These are phyloP conservation scores for Coemansia furcata DNA, from an alignment of 192 early-diverging fungal species.

Conservation along the genomic window DNA sequence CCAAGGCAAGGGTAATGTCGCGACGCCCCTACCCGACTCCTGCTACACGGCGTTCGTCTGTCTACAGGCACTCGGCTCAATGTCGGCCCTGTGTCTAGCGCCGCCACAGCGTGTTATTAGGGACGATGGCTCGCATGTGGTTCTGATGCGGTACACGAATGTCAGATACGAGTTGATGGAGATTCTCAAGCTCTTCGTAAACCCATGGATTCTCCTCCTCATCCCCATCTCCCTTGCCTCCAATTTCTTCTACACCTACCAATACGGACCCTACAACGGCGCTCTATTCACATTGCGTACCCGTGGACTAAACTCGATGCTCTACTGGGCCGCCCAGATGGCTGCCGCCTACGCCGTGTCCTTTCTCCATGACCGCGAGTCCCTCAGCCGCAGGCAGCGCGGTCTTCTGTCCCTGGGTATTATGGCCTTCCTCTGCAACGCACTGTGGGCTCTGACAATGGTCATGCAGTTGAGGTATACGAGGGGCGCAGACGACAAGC, in stretches of 20 bases:
- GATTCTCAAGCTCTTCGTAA: conserved; percentile 57
- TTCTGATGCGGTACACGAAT: conserved; percentile 61
- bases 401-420: conserved; percentile 9
- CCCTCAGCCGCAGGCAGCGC: conserved; percentile 19
- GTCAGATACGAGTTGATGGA: conserved; percentile 56
- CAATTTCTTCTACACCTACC: conserved; percentile 81
- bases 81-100: conserved; percentile 58
- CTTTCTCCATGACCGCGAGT: conserved; percentile 24
- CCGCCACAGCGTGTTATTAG: conserved; percentile 59
- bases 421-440: conserved; percentile 11
- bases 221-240: conserved; percentile 66
- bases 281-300: conserved; percentile 67
- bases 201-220: conserved; percentile 65
- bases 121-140: conserved; percentile 63
- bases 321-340: conserved; percentile 81
- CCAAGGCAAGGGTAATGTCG: conserved; percentile 54
- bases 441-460: conserved; percentile 53
- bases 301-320: conserved; percentile 67
- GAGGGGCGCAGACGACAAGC: not conserved
- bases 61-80: conserved; percentile 62
- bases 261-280: conserved; percentile 65
- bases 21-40: conserved; percentile 66
- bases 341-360: conserved; percentile 64
- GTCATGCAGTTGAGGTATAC: conserved; percentile 59
- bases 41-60: conserved; percentile 69